phyloP scores from a whole-genome alignment of 768 basidiomycete species.

The Pholiota conissans region DNA sequence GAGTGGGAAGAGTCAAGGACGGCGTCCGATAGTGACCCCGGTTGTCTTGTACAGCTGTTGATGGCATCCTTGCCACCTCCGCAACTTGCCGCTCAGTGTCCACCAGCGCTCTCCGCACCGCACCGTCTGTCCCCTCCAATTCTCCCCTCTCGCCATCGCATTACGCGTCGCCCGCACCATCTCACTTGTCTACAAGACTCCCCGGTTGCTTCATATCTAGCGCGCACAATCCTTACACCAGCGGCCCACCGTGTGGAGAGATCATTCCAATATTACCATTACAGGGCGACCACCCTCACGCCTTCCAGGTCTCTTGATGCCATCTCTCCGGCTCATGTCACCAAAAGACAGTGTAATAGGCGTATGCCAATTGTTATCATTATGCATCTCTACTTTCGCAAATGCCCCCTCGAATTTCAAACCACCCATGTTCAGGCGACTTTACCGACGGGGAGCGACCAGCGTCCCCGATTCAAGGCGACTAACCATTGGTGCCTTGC shows the following conservation, averaged over 20 bases:
- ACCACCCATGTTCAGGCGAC: background rate
- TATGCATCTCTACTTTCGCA: background rate
- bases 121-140: background rate
- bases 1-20: conserved; percentile 22
- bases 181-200: background rate
- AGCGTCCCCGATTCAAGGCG: background rate
- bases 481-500: background rate
- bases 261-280: conserved; percentile 16
- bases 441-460: background rate
- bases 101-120: conserved; percentile 11
- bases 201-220: background rate
- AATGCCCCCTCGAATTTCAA: background rate
- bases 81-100: conserved; percentile 21
- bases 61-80: conserved; percentile 18
- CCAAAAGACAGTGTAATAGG: conserved; percentile 1
- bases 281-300: conserved; percentile 17
- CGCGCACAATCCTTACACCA: background rate
- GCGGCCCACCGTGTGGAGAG: background rate
- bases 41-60: conserved; percentile 26
- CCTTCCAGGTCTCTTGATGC: conserved; percentile 16
- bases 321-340: conserved; percentile 11
- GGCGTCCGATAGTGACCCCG: conserved; percentile 21
- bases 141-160: background rate
- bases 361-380: background rate
- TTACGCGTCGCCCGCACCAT: background rate